These are phyloP conservation scores for Rubroboletus satanas DNA, from an alignment of 768 basidiomycete species.

Conservation along the genomic window DNA sequence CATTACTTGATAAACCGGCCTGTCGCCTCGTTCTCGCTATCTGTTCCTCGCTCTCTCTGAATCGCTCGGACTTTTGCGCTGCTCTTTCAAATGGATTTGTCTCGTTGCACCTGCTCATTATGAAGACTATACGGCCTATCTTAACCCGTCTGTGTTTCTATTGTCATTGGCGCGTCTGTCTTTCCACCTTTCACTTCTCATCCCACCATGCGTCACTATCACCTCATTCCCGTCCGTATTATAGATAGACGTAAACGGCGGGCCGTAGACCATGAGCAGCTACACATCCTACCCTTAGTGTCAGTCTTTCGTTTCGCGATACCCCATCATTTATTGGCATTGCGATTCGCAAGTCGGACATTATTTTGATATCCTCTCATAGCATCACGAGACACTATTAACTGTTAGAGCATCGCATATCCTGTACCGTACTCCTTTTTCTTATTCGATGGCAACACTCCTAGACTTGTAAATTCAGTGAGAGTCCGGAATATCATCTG, in stretches of 20 bases:
- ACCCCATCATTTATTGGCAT: slow-evolving; percentile 41
- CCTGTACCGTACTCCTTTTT: slow-evolving; percentile 38
- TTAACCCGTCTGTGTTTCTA: slow-evolving; percentile 40
- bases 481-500: background rate
- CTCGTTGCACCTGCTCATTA: slow-evolving; percentile 52
- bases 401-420: slow-evolving; percentile 65
- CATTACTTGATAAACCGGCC: slow-evolving; percentile 17
- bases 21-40: slow-evolving; percentile 18
- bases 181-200: slow-evolving; percentile 8
- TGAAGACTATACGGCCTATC: slow-evolving; percentile 41
- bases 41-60: slow-evolving; percentile 31
- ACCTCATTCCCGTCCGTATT: slow-evolving; percentile 29
- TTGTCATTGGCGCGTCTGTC: slow-evolving; percentile 31
- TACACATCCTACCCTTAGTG: slow-evolving; percentile 35
- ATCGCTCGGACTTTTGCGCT: slow-evolving; percentile 50
- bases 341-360: slow-evolving; percentile 49
- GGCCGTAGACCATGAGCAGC: slow-evolving; percentile 47
- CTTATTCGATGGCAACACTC: slow-evolving; percentile 22
- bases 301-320: slow-evolving; percentile 53
- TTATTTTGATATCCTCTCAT: slow-evolving; percentile 36
- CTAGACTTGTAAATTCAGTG: slow-evolving; percentile 10
- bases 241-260: slow-evolving; percentile 44
- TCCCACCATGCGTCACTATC: slow-evolving; percentile 23
- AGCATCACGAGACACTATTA: slow-evolving; percentile 60
- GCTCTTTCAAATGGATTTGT: slow-evolving; percentile 59